phyloP scores from a whole-genome alignment of 2,329 filamentous ascomycete species.

The Aspergillus japonicus region DNA sequence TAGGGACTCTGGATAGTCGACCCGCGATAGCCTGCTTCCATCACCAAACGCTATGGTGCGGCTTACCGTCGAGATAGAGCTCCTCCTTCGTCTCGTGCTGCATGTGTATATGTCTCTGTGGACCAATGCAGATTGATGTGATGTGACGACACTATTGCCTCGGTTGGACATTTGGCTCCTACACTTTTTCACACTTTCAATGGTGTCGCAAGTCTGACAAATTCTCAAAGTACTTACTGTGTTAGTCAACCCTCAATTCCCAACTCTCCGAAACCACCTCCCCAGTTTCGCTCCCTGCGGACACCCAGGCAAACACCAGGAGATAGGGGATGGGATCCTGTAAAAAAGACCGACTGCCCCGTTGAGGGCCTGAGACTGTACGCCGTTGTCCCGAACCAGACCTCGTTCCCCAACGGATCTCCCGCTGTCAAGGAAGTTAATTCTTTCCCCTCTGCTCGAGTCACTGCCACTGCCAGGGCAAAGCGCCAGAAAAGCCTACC shows the following conservation, averaged over 20 bases:
- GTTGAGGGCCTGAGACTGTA: background rate
- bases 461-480: background rate
- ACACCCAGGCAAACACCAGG: background rate
- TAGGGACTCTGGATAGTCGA: background rate
- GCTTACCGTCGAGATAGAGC: background rate
- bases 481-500: background rate
- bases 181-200: background rate
- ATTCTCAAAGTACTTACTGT: background rate
- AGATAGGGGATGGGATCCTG: background rate
- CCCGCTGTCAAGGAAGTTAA: slow-evolving; percentile 10
- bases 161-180: background rate
- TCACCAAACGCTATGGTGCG: background rate
- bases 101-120: background rate
- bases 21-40: background rate
- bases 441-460: background rate
- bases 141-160: slow-evolving; percentile 13
- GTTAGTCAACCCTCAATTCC: background rate
- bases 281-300: background rate
- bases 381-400: slow-evolving; percentile 1
- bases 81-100: background rate
- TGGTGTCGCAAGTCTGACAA: slow-evolving; percentile 3
- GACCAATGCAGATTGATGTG: slow-evolving; percentile 10
- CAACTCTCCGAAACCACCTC: background rate
- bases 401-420: slow-evolving; percentile 1
- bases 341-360: background rate